Base-by-base conservation (phyloP, 306 rosid species). In the Trifolium dubium region DNA sequence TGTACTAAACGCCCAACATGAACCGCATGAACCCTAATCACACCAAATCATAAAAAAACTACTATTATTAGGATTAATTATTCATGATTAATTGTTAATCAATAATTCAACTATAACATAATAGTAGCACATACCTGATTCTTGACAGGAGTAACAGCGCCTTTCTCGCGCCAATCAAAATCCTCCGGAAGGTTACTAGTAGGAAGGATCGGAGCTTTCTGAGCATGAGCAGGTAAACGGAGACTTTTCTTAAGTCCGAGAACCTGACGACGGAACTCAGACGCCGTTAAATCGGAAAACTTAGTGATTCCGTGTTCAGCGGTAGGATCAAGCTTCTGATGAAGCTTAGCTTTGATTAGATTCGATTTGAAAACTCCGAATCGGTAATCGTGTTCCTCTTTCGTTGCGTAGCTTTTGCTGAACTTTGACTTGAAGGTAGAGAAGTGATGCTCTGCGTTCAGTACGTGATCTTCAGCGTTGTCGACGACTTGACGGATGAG, bases 1-100 rank as follows among this genome's bases (percentile, higher is more conserved):
- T 2, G 99, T 72, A 28, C 99, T 94, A 77, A 94, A 92, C 23
- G 99, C 77, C 99, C 99, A 95, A 82, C 99, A 92, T 32, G 98
- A 95, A 50, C 99, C 99, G 63, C 99, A 90, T 0, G 98, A 23
- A 11, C 98, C 99, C 99, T 95, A 69, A 13, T 15, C 31, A 61
- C 34, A 69, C 67, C 19, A 56, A 51, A 28, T 67, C 8, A 1
- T 46, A 2, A 12, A 67, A 7, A 10, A 67, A 34, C 5, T 10
- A 64, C 1, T 1, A 65, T 64, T 2, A 39, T 18, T 4, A 40
- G 6, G 3, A 10, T 2, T 14, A 62, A 54, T 8, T n/a, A 62
- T 59, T 30, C 8, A 17, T 37, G 0, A 37, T 37, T 15, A 34
- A 59, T 55, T 3, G 10, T 2, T 51, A 18, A 23, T 29, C 13